Evolutionary conservation across 768 basidiomycete species (phyloP).

Genomic region (Naganishia kalamii): DNA sequence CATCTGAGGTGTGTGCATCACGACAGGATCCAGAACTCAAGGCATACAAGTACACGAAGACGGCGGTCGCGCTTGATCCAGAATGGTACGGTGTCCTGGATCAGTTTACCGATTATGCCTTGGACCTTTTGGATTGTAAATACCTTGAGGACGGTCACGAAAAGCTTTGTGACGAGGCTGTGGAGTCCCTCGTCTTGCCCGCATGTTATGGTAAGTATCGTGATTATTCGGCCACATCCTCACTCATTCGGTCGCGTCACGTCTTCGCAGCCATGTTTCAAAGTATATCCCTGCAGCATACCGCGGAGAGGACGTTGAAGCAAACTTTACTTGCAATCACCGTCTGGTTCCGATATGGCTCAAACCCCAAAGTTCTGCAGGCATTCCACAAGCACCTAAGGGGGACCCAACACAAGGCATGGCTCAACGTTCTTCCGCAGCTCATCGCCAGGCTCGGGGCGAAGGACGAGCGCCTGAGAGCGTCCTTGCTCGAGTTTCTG

Average conservation of each 20-base stretch:
- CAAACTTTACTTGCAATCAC: constrained; percentile 41
- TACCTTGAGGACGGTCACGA: constrained; percentile 23
- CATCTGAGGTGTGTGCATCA: no score
- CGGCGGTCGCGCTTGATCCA: constrained; percentile 35
- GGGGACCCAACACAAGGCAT: constrained; percentile 29
- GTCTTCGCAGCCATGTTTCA: constrained; percentile 36
- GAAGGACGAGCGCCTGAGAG: constrained; percentile 32
- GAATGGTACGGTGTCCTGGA: constrained; percentile 29
- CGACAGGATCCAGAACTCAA: constrained; percentile 32
- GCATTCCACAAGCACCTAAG: constrained; percentile 35
- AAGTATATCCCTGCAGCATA: constrained; percentile 30
- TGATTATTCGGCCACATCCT: background rate
- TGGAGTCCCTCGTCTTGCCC: constrained; percentile 33
- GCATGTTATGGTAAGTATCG: constrained; percentile 36
- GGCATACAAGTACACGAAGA: constrained; percentile 35
- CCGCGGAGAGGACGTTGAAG: constrained; percentile 40
- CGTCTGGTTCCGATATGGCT: constrained; percentile 44
- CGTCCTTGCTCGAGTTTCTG: constrained; percentile 35
- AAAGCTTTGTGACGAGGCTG: background rate
- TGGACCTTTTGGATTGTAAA: constrained; percentile 36
- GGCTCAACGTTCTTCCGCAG: constrained; percentile 44
- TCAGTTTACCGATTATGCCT: constrained; percentile 6
- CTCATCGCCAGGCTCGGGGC: constrained; percentile 44
- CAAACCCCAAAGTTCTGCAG: constrained; percentile 32
- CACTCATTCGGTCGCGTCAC: no score